Evolutionary conservation across 331 rosid genomes (phyloP), one percentile per base, ranked within the genome.

Genomic region (Malus hybrid): DNA sequence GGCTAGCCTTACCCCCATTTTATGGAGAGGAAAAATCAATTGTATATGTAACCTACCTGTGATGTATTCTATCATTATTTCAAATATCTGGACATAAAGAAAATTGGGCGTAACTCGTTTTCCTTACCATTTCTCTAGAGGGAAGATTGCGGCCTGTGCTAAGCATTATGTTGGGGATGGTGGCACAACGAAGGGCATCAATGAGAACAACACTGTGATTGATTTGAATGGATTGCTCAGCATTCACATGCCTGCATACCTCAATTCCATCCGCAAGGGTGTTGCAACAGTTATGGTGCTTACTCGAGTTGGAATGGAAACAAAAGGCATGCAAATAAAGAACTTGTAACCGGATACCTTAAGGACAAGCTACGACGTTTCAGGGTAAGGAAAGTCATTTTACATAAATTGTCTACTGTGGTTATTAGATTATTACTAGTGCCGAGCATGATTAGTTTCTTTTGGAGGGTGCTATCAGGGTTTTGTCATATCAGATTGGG

Each of bases 131-230:
- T 69, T 44, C 24, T n/a, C 46, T 56, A 89, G 93, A 65, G 71
- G 78, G 56, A 87, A 87, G 78, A 85, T 91, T 66, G 97, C 94
- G 57, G 97, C 97, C 20, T 91, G 94, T 82, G 91, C 93, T 22
- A 89, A 91, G 83, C 94, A 91, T 75, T 89, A 50, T 50, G 77
- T 91, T 33, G 93, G 94, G 61, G 97, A 91, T 76, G 94, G 97
- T 15, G 90, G 97, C 66, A 91, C 97, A 27, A 87, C 74, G 60
- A 78, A 70, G 73, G 94, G 97, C 22, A 86, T 91, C 65, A 82
- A 91, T 54, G 90, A 91, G 87, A 83, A 89, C 80, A 86, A 89
- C 76, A 89, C 93, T 2, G 67, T 80, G 4, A 73, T 77, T 22
- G 61, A 67, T 75, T 83, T 15, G 50, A 69, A 87, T 32, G 97